Conservation (phyloP, 2,329 filamentous ascomycete genomes). For the Penicillium brasilianum region DNA sequence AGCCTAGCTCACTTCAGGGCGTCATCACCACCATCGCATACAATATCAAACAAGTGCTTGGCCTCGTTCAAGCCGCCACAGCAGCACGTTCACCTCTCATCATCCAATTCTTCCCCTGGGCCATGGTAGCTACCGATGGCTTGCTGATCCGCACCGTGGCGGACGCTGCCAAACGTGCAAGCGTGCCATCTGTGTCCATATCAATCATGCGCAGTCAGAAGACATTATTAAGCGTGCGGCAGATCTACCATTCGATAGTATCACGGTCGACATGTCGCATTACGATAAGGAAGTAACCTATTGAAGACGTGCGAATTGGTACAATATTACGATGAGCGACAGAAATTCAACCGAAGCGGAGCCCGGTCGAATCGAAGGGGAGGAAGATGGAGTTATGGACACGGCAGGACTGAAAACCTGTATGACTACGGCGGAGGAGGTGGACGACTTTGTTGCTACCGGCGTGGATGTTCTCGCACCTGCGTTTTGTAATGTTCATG, state of each 20-base stretch:
- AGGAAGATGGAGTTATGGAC: conserved; percentile 73
- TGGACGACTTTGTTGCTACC: conserved; percentile 68
- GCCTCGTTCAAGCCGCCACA: conserved; percentile 67
- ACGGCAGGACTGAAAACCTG: conserved; percentile 60
- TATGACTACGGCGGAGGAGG: conserved; percentile 69
- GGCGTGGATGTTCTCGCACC: conserved; percentile 74
- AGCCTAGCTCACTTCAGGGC: conserved; percentile 35
- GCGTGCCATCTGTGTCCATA: conserved; percentile 59
- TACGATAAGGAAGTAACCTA: conserved; percentile 69
- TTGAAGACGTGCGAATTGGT: conserved; percentile 64
- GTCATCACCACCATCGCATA: conserved; percentile 55
- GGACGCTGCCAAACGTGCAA: conserved; percentile 56
- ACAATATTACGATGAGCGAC: conserved; percentile 57
- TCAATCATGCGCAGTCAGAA: conserved; percentile 66
- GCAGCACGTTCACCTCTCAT: conserved; percentile 69
- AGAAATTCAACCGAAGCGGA: conserved; percentile 71
- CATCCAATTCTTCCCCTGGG: conserved; percentile 74
- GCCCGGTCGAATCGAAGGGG: conserved; percentile 69
- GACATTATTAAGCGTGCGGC: conserved; percentile 63
- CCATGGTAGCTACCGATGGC: conserved; percentile 64
- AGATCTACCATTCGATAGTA: conserved; percentile 66
- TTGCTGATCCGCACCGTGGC: conserved; percentile 56
- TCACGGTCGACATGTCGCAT: conserved; percentile 76
- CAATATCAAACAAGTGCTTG: conserved; percentile 71
- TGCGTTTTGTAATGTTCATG: conserved; percentile 74